Conservation (phyloP, 768 basidiomycete genomes). For the Coprinopsis marcescibilis region DNA sequence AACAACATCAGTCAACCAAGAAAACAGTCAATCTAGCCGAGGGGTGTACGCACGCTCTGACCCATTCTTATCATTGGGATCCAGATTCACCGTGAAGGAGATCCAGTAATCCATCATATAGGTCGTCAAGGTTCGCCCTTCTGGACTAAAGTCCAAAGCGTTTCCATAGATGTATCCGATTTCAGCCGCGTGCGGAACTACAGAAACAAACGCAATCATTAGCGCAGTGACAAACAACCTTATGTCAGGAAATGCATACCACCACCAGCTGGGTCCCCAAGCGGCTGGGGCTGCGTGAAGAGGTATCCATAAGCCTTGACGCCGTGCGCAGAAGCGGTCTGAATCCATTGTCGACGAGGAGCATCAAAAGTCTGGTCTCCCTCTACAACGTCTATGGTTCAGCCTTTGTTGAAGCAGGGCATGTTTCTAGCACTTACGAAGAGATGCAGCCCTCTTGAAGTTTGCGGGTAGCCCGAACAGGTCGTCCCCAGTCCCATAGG, state of each 20-base stretch:
- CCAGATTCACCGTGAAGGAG: conserved; percentile 31
- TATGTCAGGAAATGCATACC: conserved; percentile 16
- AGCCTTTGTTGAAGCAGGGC: too few relatives aligned
- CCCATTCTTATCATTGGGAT: conserved; percentile 34
- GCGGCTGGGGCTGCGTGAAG: conserved; percentile 36
- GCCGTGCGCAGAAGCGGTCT: conserved; percentile 30
- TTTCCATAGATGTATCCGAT: too few relatives aligned
- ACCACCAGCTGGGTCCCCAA: conserved; percentile 17
- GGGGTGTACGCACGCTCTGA: conserved; percentile 19
- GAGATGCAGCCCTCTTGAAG: too few relatives aligned
- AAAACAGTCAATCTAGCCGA: neutral
- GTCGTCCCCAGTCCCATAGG: conserved; percentile 39
- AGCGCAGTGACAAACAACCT: neutral
- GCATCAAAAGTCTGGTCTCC: conserved; percentile 37
- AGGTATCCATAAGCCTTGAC: conserved; percentile 36
- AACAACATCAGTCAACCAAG: too few relatives aligned
- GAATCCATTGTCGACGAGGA: conserved; percentile 33
- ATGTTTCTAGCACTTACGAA: too few relatives aligned
- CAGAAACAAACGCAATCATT: neutral
- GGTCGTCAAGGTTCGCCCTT: too few relatives aligned
- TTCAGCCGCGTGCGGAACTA: too few relatives aligned
- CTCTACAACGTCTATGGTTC: too few relatives aligned
- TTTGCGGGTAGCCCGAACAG: conserved; percentile 34
- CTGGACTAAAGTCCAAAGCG: too few relatives aligned
- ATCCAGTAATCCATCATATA: conserved; percentile 38